These are phyloP conservation scores for Acrocalymma vagum DNA, from an alignment of 2,329 filamentous ascomycete genomes.

Conservation along the genomic window DNA sequence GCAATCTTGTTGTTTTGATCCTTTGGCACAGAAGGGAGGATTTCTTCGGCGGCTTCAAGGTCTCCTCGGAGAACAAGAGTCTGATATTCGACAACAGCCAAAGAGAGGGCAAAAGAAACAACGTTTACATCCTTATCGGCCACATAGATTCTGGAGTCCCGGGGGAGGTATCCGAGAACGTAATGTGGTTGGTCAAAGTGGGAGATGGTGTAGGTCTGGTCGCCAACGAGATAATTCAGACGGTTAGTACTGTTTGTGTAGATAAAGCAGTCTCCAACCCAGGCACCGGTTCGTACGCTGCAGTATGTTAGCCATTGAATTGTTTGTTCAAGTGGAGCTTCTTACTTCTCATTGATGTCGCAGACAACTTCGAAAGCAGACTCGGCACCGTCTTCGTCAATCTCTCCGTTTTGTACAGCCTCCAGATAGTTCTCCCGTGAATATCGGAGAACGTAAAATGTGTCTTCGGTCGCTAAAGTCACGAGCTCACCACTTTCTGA, in stretches of 20 bases:
- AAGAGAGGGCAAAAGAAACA: constrained; percentile 88
- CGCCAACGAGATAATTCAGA: constrained; percentile 95
- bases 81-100: constrained; percentile 95
- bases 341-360: constrained; percentile 87
- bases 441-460: constrained; percentile 92
- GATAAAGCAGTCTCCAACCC: constrained; percentile 98
- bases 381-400: constrained; percentile 92
- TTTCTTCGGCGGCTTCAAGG: constrained; percentile 87
- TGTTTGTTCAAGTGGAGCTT: constrained; percentile 21
- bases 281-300: constrained; percentile 91
- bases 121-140: constrained; percentile 95
- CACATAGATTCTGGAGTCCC: constrained; percentile 94
- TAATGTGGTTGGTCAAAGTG: constrained; percentile 98
- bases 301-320: constrained; percentile 16
- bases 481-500: constrained; percentile 96
- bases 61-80: constrained; percentile 93
- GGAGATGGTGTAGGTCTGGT: constrained; percentile 96
- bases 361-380: constrained; percentile 95
- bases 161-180: constrained; percentile 90
- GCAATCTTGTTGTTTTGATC: constrained; percentile 98
- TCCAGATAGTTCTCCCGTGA: constrained; percentile 88
- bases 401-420: constrained; percentile 80
- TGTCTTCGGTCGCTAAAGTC: constrained; percentile 90
- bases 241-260: constrained; percentile 98
- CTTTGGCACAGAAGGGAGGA: constrained; percentile 83